Base-by-base conservation (phyloP, 495 filamentous ascomycete genomes). In the Cercophora sp. region DNA sequence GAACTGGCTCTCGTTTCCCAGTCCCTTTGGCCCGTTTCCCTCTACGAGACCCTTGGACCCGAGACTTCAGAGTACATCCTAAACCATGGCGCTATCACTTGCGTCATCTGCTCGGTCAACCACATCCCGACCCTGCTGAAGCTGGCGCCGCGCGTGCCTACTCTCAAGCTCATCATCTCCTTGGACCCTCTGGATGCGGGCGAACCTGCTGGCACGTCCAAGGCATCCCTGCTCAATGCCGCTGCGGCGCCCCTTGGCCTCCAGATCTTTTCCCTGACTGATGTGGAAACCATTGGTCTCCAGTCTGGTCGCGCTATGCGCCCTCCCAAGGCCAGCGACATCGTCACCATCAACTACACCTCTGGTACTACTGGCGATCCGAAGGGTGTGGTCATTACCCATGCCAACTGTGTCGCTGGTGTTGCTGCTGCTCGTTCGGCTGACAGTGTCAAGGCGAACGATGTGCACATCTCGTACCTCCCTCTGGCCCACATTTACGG, bases 261-360 rank as follows among this genome's bases (percentile, higher is more conserved):
- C 36, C 65, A 82, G 45, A 86, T 98, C 54, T 84, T 88, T 64
- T 85, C 82, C 24, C 84, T 97, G 36, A 68, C 76, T 35, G 82
- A 93, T 37, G 76, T 82, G 8, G 94, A 98, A 70, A 78, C 82
- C 37, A 56, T 96, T 10, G 93, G 94, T 15, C 81, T 75, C 32
- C 69, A 79, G 18, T 80, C 82, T 5, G 84, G 84, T 24, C 78
- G 81, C 26, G 79, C 85, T 36, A 74, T 79, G 65, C 84, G 83
- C 44, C 80, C 86, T 25, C 92, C 93, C 8, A 70, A 69, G 25
- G 81, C 87, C 0, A 79, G 85, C 2, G 91, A 96, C 62, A 78
- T 87, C 60, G 77, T 95, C 50, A 97, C 93, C 26, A 91, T 98
- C 71, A 98, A 97, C 73, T 98, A 98, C 72, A 98, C 93, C 8